Evolutionary conservation across 2,329 filamentous ascomycete genomes (phyloP).

Genomic region (Fusarium dimerum): DNA sequence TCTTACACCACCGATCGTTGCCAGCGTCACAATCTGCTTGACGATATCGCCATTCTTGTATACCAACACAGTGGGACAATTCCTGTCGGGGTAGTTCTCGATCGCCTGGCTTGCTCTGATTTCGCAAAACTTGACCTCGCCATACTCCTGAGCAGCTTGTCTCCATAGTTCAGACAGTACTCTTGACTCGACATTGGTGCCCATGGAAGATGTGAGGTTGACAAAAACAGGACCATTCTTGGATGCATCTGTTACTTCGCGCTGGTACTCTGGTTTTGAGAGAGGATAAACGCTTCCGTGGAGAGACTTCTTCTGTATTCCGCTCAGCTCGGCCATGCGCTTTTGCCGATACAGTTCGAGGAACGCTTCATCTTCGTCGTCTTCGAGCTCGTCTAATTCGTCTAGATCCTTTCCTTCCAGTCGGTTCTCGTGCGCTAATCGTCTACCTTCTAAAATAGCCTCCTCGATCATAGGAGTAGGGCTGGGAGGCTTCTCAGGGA

Average conservation of each 20-base stretch:
- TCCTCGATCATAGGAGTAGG: constrained; percentile 96
- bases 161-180: constrained; percentile 85
- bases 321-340: constrained; percentile 79
- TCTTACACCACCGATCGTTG: constrained; percentile 71
- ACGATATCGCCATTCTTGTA: constrained; percentile 93
- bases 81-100: constrained; percentile 91
- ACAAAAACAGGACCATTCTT: constrained; percentile 70
- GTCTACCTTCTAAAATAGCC: constrained; percentile 80
- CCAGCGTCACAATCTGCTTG: constrained; percentile 87
- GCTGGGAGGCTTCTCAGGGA: constrained; percentile 95
- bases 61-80: constrained; percentile 90
- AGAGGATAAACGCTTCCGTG: constrained; percentile 92
- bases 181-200: constrained; percentile 82
- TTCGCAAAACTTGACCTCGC: constrained; percentile 97
- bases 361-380: constrained; percentile 92
- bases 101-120: constrained; percentile 92
- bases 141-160: constrained; percentile 79
- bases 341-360: constrained; percentile 86
- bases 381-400: constrained; percentile 90
- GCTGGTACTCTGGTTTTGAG: constrained; percentile 89
- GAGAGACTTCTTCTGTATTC: constrained; percentile 72
- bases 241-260: constrained; percentile 90
- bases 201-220: constrained; percentile 75
- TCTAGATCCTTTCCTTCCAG: constrained; percentile 93
- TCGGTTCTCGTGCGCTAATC: constrained; percentile 86